Evolutionary conservation across 2,329 filamentous ascomycete genomes (phyloP), one percentile per base, ranked within the genome.

Genomic region (Sarocladiaceae sp.): DNA sequence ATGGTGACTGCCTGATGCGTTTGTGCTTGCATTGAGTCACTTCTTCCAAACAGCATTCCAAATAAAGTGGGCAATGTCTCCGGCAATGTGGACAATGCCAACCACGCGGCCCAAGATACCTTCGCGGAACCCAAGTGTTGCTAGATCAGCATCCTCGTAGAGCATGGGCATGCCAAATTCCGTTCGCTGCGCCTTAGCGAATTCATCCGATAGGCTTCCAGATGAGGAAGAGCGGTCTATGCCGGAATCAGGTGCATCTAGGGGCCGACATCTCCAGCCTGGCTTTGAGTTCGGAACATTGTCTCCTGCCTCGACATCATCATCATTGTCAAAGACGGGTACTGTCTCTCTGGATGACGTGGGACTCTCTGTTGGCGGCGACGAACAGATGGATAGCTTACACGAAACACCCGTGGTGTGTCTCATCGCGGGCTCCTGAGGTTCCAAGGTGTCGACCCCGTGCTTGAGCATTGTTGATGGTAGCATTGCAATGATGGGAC

Each of bases 161-260:
- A 88, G 87, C 85, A 94, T 90, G 55, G 94, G 85, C 87, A 95
- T 94, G 53, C 88, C 89, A 31, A 88, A 93, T 42, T 81, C 73
- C 18, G 88, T 94, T 53, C 89, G 76, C 50, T 83, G 80, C 71
- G 94, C 82, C 43, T 82, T 82, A 16, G 65, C 68, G 33, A 73
- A 67, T 47, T 78, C 73, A 18, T 67, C 68, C 13, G 59, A 62
- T n/a, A 77, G 61, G 48, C 67, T 73, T 55, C 61, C 61, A 32
- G 69, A 63, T 20, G 76, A 76, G n/a, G 65, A 55, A 16, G 73
- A 69, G 46, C 72, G 68, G 29, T 68, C 66, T n/a, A 21, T 40
- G 12, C 65, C 66, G 23, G 54, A 49, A 33, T 47, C 52, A 13
- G 47, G 43, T 15, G 35, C 31, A 21, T 56, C 55, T 6, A 47